phyloP scores from a whole-genome alignment of 768 basidiomycete genomes.

The Lactifluus hygrophoroides region DNA sequence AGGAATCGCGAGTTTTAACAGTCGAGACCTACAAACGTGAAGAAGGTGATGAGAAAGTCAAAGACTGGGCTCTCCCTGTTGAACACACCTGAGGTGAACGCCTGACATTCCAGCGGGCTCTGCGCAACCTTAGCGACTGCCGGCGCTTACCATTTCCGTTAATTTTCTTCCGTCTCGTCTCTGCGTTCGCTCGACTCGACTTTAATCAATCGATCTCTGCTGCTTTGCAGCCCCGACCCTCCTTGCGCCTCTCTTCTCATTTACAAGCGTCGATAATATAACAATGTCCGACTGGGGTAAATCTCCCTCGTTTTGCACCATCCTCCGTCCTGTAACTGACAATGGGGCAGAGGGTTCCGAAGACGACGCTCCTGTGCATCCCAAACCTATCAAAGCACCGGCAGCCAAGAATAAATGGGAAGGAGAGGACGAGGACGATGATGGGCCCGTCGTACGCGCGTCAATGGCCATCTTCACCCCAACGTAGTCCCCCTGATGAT shows the following conservation, averaged over 20 bases:
- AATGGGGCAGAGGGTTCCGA: conserved; percentile 18
- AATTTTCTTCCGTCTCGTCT: too few species aligned
- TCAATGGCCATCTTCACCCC: background rate
- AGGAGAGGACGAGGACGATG: conserved; percentile 86
- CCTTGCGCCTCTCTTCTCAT: conserved; percentile 13
- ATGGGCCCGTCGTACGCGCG: conserved; percentile 61
- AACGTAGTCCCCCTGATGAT: background rate
- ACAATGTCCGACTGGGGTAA: conserved; percentile 23
- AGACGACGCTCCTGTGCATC: conserved; percentile 2
- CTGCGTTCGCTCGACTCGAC: background rate
- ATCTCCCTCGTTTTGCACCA: background rate
- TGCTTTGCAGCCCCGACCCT: conserved; percentile 19
- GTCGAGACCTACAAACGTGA: conserved; percentile 21
- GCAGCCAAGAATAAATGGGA: conserved; percentile 56
- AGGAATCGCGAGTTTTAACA: conserved; percentile 56
- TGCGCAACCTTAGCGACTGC: background rate
- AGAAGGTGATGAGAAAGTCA: background rate
- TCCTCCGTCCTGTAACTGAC: background rate
- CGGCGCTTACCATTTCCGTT: conserved; percentile 5
- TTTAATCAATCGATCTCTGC: conserved; percentile 9
- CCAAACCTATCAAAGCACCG: conserved; percentile 22
- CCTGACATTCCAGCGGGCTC: background rate
- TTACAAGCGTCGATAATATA: background rate
- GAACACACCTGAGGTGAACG: conserved; percentile 5
- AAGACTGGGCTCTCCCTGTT: background rate